Base-by-base conservation (phyloP, 2,329 filamentous ascomycete species). In the Dothiorella sarmentorum region DNA sequence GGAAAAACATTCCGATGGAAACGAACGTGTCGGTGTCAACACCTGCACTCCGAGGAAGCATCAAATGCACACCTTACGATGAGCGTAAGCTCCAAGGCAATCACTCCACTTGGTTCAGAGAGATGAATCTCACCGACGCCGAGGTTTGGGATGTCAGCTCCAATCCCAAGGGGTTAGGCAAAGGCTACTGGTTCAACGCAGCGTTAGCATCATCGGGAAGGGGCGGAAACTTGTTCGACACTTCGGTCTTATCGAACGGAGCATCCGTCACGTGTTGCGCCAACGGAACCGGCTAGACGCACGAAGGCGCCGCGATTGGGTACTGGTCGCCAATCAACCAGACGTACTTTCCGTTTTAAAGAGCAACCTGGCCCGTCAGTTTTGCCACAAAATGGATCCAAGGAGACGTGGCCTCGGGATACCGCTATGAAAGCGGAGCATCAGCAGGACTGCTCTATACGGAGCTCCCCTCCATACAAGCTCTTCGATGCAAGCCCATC, bases 11-110 rank as follows among this genome's bases (percentile, higher is more conserved):
- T 59, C 29, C 31, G 15, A 17, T 49, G 11, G 24, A 17, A 7
- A 43, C 57, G 20, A 64, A 63, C 35, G 29, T 62, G 7, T 60
- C 61, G 11, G 15, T 63, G 1, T 53, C 35, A 4, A 63, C 59
- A 5, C 55, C 61, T 0, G 61, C 61, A 3, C 59, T 64, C 20
- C 56, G 63, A 24, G 62, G 53, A 3, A 51, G 63, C 15, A 29
- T 64, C 1, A 53, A 63, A 55, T 64, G 63, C 33, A 45, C 5
- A 37, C 52, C 38, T 7, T 47, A 56, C 24, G 31, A 40, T 3
- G 58, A 53, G 15, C 13, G 60, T n/a, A n/a, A n/a, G n/a, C n/a
- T n/a, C n/a, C n/a, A n/a, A n/a, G 43, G 18, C 7, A 63, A 64
- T 33, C 27, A 9, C 15, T 58, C 56, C 15, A 20, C 33, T 4